Evolutionary conservation across 2,329 filamentous ascomycete genomes (phyloP), one percentile per base, ranked within the genome.

Genomic region (Ophiostoma himal-ulmi): DNA sequence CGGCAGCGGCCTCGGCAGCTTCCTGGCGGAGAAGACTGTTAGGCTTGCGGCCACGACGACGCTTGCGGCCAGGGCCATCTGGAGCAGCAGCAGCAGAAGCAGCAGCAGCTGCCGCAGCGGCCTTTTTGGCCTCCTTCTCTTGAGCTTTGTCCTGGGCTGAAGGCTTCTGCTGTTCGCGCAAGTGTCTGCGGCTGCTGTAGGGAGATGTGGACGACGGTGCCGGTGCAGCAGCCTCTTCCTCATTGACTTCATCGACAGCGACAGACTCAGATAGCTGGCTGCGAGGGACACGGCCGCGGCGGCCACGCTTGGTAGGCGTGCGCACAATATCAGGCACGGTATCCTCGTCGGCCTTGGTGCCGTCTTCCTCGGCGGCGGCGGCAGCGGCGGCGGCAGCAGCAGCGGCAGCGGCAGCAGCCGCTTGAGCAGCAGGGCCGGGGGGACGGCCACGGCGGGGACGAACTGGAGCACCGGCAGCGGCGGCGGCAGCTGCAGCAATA

Each of bases 401-500:
- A 1, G 69, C 69, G 11, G 71, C 68, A 20, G 69, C 71, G 1
- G 69, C 69, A 4, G 65, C 65, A 4, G 69, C 66, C 5, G 65
- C 65, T n/a, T 41, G 30, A 13, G 70, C 57, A 17, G 68, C 57
- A 36, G 69, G 65, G 39, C 70, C 64, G 20, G 67, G 70, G 6
- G 68, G 68, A 2, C 69, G 68, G 36, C 70, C 71, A 14, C 70
- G 69, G 5, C 71, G 68, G 5, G 68, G 64, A 20, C 71, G 67
- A 5, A 66, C 62, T 5, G 71, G 69, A 5, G 67, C 57, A 34
- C 26, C 60, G 26, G 69, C 69, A 41, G 80, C 66, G 22, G 80
- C 77, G 34, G 77, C 80, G 74, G 41, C 57, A n/a, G 44, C 68
- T 3, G 48, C 39, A 0, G 52, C 70, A 69, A 67, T 79, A 22